A percentile compares a stretch with the other conserved stretches of the same genome.
phyloP scores from a whole-genome alignment of 805 yeast species.

The Clavispora vitiphila region DNA sequence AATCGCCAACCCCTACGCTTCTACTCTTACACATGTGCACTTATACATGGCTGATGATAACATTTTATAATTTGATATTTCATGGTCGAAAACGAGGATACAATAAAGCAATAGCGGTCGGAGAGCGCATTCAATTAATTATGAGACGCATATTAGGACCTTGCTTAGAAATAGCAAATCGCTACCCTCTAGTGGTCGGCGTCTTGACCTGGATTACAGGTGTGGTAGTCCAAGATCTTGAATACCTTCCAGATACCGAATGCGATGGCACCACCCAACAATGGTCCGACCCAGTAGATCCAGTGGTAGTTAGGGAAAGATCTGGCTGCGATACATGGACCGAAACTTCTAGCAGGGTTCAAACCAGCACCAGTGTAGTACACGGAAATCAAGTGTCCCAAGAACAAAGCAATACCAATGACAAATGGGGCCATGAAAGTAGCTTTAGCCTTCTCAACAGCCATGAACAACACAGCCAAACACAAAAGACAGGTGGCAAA shows the following conservation, averaged over 20 bases:
- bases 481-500: slow-evolving; percentile 73
- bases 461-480: slow-evolving; percentile 72
- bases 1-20: too few relatives aligned
- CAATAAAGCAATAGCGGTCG: not conserved
- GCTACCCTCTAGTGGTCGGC: slow-evolving; percentile 34
- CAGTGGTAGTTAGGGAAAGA: slow-evolving; percentile 81
- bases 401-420: slow-evolving; percentile 77
- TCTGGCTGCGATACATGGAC: slow-evolving; percentile 70
- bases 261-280: slow-evolving; percentile 44
- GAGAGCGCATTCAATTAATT: not conserved
- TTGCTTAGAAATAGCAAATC: not conserved
- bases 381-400: slow-evolving; percentile 74
- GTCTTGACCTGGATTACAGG: slow-evolving; percentile 67
- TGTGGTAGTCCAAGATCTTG: slow-evolving; percentile 62
- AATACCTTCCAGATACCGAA: slow-evolving; percentile 62
- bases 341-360: slow-evolving; percentile 86
- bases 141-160: not conserved
- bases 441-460: slow-evolving; percentile 75
- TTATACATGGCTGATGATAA: too few relatives aligned
- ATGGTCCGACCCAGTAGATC: slow-evolving; percentile 92
- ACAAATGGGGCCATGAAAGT: slow-evolving; percentile 77
- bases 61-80: too few relatives aligned
- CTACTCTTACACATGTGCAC: too few relatives aligned
- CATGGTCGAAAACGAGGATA: too few relatives aligned
- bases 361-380: slow-evolving; percentile 88